Evolutionary conservation across 2,329 filamentous ascomycete genomes (phyloP), one percentile per base, ranked within the genome.

Genomic region (Botryosphaeria agaves): DNA sequence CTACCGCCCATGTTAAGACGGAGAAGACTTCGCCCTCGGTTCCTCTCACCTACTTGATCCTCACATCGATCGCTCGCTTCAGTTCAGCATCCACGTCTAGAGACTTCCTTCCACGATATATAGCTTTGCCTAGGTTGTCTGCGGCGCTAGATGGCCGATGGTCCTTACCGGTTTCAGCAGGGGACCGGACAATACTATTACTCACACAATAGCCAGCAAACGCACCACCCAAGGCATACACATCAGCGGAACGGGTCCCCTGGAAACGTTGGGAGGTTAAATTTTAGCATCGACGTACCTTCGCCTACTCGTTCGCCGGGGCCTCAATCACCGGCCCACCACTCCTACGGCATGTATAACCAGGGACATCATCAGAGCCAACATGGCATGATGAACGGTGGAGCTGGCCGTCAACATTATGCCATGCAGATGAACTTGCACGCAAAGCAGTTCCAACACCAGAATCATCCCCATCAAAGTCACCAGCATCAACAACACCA

Each of bases 361-460:
- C 74, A 80, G 53, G 65, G 64, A 49, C 55, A 50, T 35, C 57
- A 62, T 34, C 73, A 79, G 50, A 72, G 72, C 51, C 78, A 82
- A 51, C 75, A 75, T 59, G 69, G 69, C 57, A 74, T 80, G 57
- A 68, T 83, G 55, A 84, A 83, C 57, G 77, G 76, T 44, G 72
- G 72, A 38, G 66, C 68, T 17, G 64, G 62, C 38, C 68, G 71
- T 39, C 65, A 68, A 41, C 62, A 59, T 39, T 64, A 57, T 42
- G 53, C 54, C 31, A 55, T 56, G 48, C 57, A 61, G 34, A 61
- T 69, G 55, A 69, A 67, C 39, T 62, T 83, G 59, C 21, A 9
- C n/a, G 65, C 76, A 46, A 81, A 81, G 56, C 74, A 70, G 48
- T 81, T 69, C 43, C 71, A 75, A 39, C 72, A 67, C 38, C 65